Conservation (phyloP, 202 grass and related monocot species). For the Schoenoplectus triqueter region DNA sequence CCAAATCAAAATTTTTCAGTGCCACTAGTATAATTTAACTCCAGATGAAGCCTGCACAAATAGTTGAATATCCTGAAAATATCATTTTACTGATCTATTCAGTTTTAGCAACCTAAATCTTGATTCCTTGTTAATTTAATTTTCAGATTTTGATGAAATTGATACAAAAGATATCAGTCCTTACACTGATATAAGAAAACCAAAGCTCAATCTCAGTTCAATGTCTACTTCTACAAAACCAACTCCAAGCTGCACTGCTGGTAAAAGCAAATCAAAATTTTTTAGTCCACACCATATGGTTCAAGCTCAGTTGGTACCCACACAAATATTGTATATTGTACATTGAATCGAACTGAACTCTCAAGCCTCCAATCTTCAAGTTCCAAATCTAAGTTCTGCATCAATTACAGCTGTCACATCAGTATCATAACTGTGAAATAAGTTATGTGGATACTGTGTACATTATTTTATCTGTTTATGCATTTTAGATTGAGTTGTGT, state of each 20-base stretch:
- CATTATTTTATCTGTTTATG: neutral
- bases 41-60: neutral
- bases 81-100: neutral
- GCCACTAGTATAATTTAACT: neutral
- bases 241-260: neutral
- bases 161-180: constrained; percentile 44
- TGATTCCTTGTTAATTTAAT: constrained; percentile 17
- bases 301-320: neutral
- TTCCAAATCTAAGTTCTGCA: neutral
- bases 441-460: neutral
- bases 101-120: neutral
- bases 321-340: neutral
- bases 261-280: neutral
- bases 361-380: constrained; percentile 11
- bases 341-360: neutral
- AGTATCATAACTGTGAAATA: neutral
- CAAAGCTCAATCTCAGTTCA: constrained; percentile 35
- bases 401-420: neutral
- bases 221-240: constrained; percentile 8
- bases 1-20: neutral
- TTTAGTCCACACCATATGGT: neutral
- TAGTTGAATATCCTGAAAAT: constrained; percentile 12
- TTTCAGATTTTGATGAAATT: constrained; percentile 52
- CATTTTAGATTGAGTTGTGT: neutral
- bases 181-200: constrained; percentile 42